These are phyloP conservation scores for Bassia scoparia DNA, from an alignment of 148 eudicot genomes.

Conservation along the genomic window DNA sequence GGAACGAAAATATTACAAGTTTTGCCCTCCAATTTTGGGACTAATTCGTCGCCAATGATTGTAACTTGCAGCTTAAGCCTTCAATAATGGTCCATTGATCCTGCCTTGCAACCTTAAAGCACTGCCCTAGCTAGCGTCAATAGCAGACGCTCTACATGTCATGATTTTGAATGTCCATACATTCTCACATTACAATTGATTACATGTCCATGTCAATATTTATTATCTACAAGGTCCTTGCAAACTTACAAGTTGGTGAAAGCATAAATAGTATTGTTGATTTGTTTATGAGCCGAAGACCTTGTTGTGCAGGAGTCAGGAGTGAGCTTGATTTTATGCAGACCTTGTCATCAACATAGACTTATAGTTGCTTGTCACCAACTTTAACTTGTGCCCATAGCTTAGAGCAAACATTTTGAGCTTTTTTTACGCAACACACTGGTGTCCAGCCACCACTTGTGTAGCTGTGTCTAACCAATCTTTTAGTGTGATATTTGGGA, in stretches of 20 bases:
- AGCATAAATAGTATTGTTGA: background rate
- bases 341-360: background rate
- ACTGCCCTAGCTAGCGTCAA: background rate
- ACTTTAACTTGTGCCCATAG: too few species aligned
- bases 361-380: too few species aligned
- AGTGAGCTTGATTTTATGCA: background rate
- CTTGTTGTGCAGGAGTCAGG: background rate
- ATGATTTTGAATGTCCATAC: constrained; percentile 1
- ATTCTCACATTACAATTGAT: background rate
- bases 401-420: background rate
- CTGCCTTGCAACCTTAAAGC: background rate
- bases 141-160: background rate
- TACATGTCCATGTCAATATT: background rate
- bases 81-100: background rate
- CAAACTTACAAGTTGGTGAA: background rate
- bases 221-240: background rate
- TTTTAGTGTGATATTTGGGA: background rate
- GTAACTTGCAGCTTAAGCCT: background rate
- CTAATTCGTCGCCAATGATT: background rate
- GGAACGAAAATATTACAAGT: background rate
- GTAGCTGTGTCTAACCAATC: background rate
- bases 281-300: background rate
- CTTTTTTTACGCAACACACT: background rate
- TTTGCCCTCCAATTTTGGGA: background rate
- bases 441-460: background rate